Conservation (phyloP, 208 protist species). For the Spongospora subterranea region DNA sequence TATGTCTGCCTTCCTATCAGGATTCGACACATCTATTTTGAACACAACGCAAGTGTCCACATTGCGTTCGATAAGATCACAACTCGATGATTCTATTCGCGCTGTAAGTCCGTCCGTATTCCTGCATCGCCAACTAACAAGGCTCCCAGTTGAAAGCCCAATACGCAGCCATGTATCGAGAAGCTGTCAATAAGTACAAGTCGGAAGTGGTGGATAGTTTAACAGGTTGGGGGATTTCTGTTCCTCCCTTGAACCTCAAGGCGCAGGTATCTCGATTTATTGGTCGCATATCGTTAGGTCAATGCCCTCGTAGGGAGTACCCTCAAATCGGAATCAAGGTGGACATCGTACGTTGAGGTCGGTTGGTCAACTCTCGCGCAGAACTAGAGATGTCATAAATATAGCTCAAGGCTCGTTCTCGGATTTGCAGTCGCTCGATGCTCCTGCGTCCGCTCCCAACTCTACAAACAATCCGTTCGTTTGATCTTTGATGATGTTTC, state of each 20-base stretch:
- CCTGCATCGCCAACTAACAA: neutral
- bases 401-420: neutral
- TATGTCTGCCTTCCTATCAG: neutral
- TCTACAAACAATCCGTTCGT: neutral
- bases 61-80: neutral
- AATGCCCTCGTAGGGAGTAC: neutral
- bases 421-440: neutral
- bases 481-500: neutral
- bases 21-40: constrained; percentile 1
- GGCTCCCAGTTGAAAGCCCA: constrained; percentile 17
- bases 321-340: neutral
- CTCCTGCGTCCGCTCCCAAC: neutral
- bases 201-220: constrained; percentile 18
- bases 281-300: neutral
- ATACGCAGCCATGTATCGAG: constrained; percentile 37
- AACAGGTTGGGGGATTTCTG: neutral
- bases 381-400: constrained; percentile 22
- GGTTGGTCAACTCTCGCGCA: neutral
- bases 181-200: constrained; percentile 50
- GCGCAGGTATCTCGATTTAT: neutral
- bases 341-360: neutral
- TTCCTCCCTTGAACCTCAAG: constrained; percentile 27
- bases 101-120: neutral
- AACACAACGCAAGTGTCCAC: neutral
- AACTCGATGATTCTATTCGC: constrained; percentile 40